Evolutionary conservation across 192 early-diverging fungal genomes (phyloP), one percentile per base, ranked within the genome.

Genomic region (Backusella sp.): DNA sequence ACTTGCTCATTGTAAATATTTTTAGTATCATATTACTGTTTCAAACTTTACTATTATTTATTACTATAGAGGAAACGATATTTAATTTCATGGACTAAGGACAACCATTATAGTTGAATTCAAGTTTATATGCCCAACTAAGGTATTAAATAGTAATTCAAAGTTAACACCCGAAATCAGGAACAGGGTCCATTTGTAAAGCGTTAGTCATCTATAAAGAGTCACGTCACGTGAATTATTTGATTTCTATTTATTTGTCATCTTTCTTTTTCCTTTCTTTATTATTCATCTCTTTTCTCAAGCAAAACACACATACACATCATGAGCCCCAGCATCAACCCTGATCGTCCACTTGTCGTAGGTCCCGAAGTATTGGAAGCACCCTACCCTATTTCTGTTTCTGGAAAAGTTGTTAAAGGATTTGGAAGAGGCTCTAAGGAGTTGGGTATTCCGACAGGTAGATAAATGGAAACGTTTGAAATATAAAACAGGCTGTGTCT

Each of bases 371-470:
- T 44, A 15, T 92, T 88, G 0, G 82, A 87, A 28, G 12, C 75
- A 21, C 96, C 95, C 28, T 99, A 86, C 77, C 96, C 97, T 62
- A 82, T 95, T 36, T 81, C 86, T 67, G 89, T 98, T 65, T 85
- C 88, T 21, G 98, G 98, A 70, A 75, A 56, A 7, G 97, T 99
- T 32, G 88, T 93, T 35, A 87, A 90, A 76, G 98, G 98, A 0
- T 99, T 96, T 84, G 96, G 96, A 7, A 88, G 98, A 32, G 98
- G 98, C n/a, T 92, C 95, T 77, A 96, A 96, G 83, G 95, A 99
- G 69, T 89, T 99, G 1, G 97, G 97, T 15, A 96, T 98, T 77
- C 97, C 98, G 6, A 99, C 98, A 32, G 95, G 94, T 95, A 89
- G 75, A 68, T 68, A 35, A 68, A 35, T 32, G 3, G 28, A 66